These are phyloP conservation scores for Penicillium ochrochloron DNA, from an alignment of 495 filamentous ascomycete genomes.

Conservation along the genomic window DNA sequence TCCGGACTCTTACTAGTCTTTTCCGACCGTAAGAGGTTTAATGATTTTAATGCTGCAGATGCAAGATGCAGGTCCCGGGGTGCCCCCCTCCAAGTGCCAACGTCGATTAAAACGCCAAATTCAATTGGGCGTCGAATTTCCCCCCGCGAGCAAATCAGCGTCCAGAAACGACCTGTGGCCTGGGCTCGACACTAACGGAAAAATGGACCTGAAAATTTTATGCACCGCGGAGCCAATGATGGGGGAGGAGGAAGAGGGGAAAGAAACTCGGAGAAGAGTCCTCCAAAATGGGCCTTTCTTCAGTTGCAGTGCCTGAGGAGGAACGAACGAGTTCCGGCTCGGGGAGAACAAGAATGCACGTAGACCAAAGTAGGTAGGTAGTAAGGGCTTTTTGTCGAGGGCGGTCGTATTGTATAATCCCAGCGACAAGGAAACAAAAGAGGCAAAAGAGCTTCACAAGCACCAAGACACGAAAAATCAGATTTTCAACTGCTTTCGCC, in stretches of 20 bases:
- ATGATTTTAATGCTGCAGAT: conserved; percentile 9
- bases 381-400: background rate
- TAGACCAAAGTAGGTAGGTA: background rate
- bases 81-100: background rate
- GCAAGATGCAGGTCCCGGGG: conserved; percentile 15
- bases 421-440: background rate
- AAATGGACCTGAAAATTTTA: conserved; percentile 14
- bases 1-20: conserved; percentile 7
- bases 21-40: conserved; percentile 7
- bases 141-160: conserved; percentile 28
- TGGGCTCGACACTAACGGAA: background rate
- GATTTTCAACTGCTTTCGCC: background rate
- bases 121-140: conserved; percentile 30
- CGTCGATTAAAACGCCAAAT: conserved; percentile 20
- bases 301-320: background rate
- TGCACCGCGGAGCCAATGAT: conserved; percentile 3
- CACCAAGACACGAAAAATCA: background rate
- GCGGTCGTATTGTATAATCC: background rate
- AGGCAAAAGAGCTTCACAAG: background rate
- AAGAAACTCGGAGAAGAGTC: background rate
- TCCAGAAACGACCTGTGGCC: conserved; percentile 7
- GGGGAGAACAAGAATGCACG: background rate
- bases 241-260: background rate
- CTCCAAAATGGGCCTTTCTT: background rate
- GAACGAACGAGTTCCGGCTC: background rate